phyloP scores from a whole-genome alignment of 2,329 filamentous ascomycete genomes.

The Ophiostoma novo-ulmi region DNA sequence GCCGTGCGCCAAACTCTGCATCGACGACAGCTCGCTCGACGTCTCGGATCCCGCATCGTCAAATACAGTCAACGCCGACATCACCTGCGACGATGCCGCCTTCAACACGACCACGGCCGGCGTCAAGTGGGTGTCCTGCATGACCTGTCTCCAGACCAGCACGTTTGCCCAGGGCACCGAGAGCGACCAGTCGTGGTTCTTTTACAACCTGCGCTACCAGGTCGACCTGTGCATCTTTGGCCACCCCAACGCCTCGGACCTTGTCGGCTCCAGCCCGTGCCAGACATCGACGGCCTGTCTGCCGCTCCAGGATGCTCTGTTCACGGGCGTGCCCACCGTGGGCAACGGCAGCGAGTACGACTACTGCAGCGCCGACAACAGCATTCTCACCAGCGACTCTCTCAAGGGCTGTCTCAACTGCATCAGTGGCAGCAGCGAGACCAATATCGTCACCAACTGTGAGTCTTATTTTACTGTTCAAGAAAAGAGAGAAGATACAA shows the following conservation, averaged over 20 bases:
- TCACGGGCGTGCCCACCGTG: slow-evolving; percentile 38
- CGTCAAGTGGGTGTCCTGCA: slow-evolving; percentile 45
- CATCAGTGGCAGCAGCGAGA: slow-evolving; percentile 40
- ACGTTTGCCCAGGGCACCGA: slow-evolving; percentile 43
- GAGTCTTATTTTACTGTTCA: slow-evolving; percentile 30
- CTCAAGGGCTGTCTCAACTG: slow-evolving; percentile 44
- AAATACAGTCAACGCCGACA: slow-evolving; percentile 42
- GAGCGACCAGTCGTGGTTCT: slow-evolving; percentile 52
- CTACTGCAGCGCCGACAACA: slow-evolving; percentile 44
- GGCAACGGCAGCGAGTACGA: slow-evolving; percentile 37
- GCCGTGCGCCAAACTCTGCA: slow-evolving; percentile 49
- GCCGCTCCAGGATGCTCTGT: slow-evolving; percentile 39
- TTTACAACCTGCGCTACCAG: slow-evolving; percentile 52
- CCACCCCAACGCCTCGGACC: slow-evolving; percentile 44
- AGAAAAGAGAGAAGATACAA: neutral
- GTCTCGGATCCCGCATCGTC: slow-evolving; percentile 39
- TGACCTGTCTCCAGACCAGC: slow-evolving; percentile 51
- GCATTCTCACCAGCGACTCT: slow-evolving; percentile 34
- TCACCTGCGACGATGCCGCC: slow-evolving; percentile 45
- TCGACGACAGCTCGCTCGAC: slow-evolving; percentile 35
- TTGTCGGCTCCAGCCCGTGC: slow-evolving; percentile 46
- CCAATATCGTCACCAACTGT: slow-evolving; percentile 49
- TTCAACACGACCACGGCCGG: slow-evolving; percentile 39
- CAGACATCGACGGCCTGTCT: slow-evolving; percentile 49
- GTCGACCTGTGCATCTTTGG: slow-evolving; percentile 51